A percentile compares a stretch with the other conserved stretches of the same genome.
phyloP scores from a whole-genome alignment of 139 green algal genomes.

The Eudorina sp. region DNA sequence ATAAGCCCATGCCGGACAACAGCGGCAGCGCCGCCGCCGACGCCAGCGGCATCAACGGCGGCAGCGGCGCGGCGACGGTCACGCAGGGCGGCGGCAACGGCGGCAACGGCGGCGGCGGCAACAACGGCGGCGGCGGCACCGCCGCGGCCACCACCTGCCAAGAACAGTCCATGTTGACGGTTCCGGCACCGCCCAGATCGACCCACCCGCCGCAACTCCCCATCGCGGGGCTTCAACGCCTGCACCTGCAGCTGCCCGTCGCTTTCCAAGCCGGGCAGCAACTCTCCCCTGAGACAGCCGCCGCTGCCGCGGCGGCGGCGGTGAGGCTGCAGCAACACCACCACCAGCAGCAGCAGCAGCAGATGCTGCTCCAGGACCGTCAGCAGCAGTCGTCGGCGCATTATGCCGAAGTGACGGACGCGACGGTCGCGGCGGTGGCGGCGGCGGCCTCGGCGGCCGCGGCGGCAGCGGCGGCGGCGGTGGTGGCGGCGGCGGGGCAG shows the following conservation, averaged over 20 bases:
- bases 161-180: constrained; percentile 14
- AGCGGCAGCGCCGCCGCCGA: constrained; percentile 26
- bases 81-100: not conserved
- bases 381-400: not conserved
- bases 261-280: not conserved
- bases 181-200: constrained; percentile 4
- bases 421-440: constrained; percentile 76
- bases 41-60: constrained; percentile 33
- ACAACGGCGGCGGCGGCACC: not conserved
- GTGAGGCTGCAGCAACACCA: constrained; percentile 13
- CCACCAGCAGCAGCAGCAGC: constrained; percentile 14
- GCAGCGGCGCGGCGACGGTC: not conserved
- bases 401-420: constrained; percentile 59
- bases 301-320: not conserved
- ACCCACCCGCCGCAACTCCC: not conserved
- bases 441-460: constrained; percentile 78
- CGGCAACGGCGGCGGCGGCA: not conserved
- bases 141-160: not conserved
- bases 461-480: constrained; percentile 76
- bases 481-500: constrained; percentile 78
- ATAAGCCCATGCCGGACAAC: constrained; percentile 54
- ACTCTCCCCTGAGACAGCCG: not conserved
- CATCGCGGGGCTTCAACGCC: not conserved
- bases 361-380: not conserved
- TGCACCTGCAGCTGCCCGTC: constrained; percentile 27